A percentile compares a stretch with the other conserved stretches of the same genome.
Conservation (phyloP, 768 basidiomycete genomes). For the Boletus eberwhitei region DNA sequence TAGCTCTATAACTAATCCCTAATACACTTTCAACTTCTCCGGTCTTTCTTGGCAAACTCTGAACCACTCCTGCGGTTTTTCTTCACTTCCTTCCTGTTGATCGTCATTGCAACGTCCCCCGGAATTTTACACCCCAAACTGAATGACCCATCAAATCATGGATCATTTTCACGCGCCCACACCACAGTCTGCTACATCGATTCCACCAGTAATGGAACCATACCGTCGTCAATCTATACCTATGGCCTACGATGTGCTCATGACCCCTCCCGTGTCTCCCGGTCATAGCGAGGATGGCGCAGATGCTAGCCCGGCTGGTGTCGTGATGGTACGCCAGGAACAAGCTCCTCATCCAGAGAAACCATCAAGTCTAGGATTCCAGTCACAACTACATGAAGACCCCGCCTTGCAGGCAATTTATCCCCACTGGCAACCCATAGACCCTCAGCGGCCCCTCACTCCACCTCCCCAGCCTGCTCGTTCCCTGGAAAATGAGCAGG, state of each 20-base stretch:
- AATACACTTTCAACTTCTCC: background rate
- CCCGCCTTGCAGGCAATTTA: slow-evolving; percentile 5
- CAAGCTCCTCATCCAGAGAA: slow-evolving; percentile 11
- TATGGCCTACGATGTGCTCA: slow-evolving; percentile 53
- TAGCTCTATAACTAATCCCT: slow-evolving; percentile 6
- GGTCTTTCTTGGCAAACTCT: slow-evolving; percentile 3
- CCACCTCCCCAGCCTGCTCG: slow-evolving; percentile 44
- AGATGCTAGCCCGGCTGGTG: slow-evolving; percentile 12
- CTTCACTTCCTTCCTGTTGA: background rate
- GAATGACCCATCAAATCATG: slow-evolving; percentile 18
- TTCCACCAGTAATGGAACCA: slow-evolving; percentile 13
- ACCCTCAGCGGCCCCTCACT: slow-evolving; percentile 11
- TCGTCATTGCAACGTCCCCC: background rate
- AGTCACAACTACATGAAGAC: background rate
- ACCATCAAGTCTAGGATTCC: slow-evolving; percentile 8
- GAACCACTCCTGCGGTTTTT: background rate
- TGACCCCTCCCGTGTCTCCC: slow-evolving; percentile 71
- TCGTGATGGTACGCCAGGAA: slow-evolving; percentile 11
- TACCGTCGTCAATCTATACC: slow-evolving; percentile 40
- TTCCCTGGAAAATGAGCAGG: slow-evolving; percentile 66
- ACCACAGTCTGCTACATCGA: slow-evolving; percentile 14
- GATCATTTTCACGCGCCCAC: slow-evolving; percentile 22
- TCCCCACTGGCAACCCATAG: slow-evolving; percentile 10
- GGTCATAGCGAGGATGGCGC: slow-evolving; percentile 42
- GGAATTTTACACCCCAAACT: background rate